A percentile compares a stretch with the other conserved stretches of the same genome.
Conservation (phyloP, 2,329 filamentous ascomycete species). For the Rachicladosporium sp. region DNA sequence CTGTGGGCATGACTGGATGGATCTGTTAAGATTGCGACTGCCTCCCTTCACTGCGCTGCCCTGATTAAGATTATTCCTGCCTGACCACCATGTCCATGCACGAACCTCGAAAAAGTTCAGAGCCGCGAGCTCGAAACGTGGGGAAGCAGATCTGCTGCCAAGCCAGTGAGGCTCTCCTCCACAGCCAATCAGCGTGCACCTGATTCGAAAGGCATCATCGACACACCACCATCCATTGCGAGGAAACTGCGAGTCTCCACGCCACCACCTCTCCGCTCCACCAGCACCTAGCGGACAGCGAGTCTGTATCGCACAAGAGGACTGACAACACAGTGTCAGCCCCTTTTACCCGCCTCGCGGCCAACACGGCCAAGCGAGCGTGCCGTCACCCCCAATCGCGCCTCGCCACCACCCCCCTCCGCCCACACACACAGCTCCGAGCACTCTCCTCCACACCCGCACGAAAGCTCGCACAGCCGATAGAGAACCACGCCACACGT, state of each 20-base stretch:
- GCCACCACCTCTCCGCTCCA: constrained; percentile 10
- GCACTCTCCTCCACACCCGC: constrained; percentile 54
- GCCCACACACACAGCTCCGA: constrained; percentile 32
- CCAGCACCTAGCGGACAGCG: background rate
- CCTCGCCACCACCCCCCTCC: constrained; percentile 24
- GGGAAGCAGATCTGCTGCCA: no score
- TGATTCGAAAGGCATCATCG: constrained; percentile 7
- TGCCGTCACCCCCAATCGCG: constrained; percentile 43
- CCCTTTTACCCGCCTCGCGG: constrained; percentile 59
- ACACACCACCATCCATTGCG: constrained; percentile 7
- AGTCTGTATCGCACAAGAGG: constrained; percentile 1
- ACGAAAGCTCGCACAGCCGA: constrained; percentile 50
- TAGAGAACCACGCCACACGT: constrained; percentile 43
- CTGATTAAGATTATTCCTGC: no score
- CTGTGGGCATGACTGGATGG: constrained; percentile 12
- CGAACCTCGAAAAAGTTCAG: no score
- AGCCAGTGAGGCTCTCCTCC: no score
- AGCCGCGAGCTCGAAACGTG: no score
- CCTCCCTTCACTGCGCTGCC: no score
- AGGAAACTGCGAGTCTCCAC: background rate
- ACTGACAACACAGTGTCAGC: constrained; percentile 45
- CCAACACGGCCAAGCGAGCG: constrained; percentile 53
- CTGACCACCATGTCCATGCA: no score
- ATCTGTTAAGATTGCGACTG: no score
- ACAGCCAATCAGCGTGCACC: no score